Evolutionary conservation across 2,329 filamentous ascomycete genomes (phyloP), one percentile per base, ranked within the genome.

Genomic region (Diaporthe citrichinensis): DNA sequence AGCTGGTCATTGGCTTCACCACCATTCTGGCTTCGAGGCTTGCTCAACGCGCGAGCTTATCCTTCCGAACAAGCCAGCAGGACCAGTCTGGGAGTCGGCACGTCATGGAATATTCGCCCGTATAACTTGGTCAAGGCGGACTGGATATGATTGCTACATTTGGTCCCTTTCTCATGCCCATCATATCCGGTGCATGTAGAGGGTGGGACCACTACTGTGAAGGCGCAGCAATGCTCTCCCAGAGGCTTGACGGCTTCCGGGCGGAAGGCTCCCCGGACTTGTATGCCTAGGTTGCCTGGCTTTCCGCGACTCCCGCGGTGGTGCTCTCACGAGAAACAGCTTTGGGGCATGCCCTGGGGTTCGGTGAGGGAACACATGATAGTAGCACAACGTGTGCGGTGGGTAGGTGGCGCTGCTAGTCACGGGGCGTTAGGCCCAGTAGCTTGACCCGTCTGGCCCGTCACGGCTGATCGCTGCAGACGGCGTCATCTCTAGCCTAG

Each of bases 321-420:
- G 62, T 53, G 65, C n/a, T n/a, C 31, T 68, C 31, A 36, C n/a
- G 31, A 39, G 7, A 28, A 10, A n/a, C n/a, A 20, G 20, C 31
- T 39, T 4, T 28, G 46, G 44, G 46, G 7, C 65, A 39, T 39
- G 23, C 31, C 31, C 62, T 51, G n/a, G 65, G 44, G 7, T 53
- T 36, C n/a, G 46, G 31, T 39, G 46, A 68, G 46, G 65, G 65
- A 53, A 72, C 57, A 46, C 51, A 75, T 62, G 67, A 59, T 59
- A 41, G 62, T 69, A 58, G 39, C 41, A 34, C 46, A 53, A 67
- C n/a, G 41, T 73, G 41, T 51, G 17, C 31, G 49, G 55, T n/a
- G 46, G 65, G 23, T 61, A 53, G 51, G 65, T 59, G 55, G 61
- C 53, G 25, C 58, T 53, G 34, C 65, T 61, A 61, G 31, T 74